Evolutionary conservation across 2,329 filamentous ascomycete genomes (phyloP), one percentile per base, ranked within the genome.

Genomic region (Amphichorda felina): DNA sequence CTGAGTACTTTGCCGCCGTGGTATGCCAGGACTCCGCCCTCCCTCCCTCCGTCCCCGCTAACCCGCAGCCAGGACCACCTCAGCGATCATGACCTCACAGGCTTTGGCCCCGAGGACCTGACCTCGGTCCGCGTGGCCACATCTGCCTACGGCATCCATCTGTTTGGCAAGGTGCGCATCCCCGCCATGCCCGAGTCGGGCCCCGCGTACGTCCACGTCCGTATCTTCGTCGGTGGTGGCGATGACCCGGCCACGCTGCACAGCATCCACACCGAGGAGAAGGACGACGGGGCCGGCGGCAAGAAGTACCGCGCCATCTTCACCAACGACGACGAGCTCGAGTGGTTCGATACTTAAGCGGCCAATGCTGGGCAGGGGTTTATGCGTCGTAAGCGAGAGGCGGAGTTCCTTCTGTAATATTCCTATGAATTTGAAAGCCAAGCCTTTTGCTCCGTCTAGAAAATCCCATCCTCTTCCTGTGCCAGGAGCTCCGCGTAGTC

Each of bases 41-140:
- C 17, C n/a, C 22, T 14, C 9, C 18, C 11, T 40, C 40, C n/a
- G n/a, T n/a, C n/a, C n/a, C n/a, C n/a, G n/a, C n/a, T 6, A 24
- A 24, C 6, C 21, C 21, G 6, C 21, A 6, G 10, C 21, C 10
- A 24, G 21, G 38, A 37, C 25, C 34, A 39, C 27, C 44, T 50
- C 24, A 30, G 61, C 30, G 84, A 88, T 40, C 91, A 93, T 57
- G 75, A 95, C 39, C 94, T 95, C 59, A 85, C 87, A 39, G 87
- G 94, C 61, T 78, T 76, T 35, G 76, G 79, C 39, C 80, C 79
- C 31, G 75, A 94, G 46, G 80, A 88, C 43, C 74, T 95, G 40
- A 91, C 88, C 33, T 84, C 80, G 34, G 94, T 95, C 66, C 94
- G 95, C 62, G 88, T 82, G 2, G 88, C 87, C 2, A 94, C 91